These are phyloP conservation scores for Leptodermis oblonga DNA, from an alignment of 257 asterid genomes.

Conservation along the genomic window DNA sequence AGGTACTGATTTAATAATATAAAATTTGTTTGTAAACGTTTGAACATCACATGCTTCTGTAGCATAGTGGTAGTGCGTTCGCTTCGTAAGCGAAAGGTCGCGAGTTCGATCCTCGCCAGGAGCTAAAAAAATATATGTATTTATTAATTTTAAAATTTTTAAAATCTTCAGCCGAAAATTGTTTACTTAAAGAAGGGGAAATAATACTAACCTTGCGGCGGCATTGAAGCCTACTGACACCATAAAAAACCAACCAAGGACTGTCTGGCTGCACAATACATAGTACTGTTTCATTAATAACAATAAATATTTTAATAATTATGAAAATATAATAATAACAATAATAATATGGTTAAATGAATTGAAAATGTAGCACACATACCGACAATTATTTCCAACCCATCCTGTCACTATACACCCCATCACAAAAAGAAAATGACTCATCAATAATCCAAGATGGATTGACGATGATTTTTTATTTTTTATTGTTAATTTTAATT, in stretches of 20 bases:
- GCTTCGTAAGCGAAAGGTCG: conserved; percentile 99
- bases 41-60: too few species aligned
- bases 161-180: background rate
- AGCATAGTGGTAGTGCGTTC: conserved; percentile 99
- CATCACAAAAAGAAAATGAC: background rate
- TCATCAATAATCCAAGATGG: too few species aligned
- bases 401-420: background rate
- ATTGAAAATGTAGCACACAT: background rate
- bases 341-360: background rate
- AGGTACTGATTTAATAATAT: too few species aligned
- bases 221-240: conserved; percentile 37
- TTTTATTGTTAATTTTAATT: too few species aligned
- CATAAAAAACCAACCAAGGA: conserved; percentile 32
- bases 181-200: background rate
- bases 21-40: too few species aligned
- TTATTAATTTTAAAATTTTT: too few species aligned
- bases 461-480: too few species aligned
- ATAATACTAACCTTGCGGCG: conserved; percentile 31
- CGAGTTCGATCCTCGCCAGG: conserved; percentile 99
- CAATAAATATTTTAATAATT: too few species aligned
- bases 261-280: conserved; percentile 22
- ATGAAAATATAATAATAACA: too few species aligned
- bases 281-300: background rate
- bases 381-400: too few species aligned
- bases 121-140: too few species aligned